Base-by-base conservation (phyloP, 179 eudicot genomes). In the Camellia oleifera region DNA sequence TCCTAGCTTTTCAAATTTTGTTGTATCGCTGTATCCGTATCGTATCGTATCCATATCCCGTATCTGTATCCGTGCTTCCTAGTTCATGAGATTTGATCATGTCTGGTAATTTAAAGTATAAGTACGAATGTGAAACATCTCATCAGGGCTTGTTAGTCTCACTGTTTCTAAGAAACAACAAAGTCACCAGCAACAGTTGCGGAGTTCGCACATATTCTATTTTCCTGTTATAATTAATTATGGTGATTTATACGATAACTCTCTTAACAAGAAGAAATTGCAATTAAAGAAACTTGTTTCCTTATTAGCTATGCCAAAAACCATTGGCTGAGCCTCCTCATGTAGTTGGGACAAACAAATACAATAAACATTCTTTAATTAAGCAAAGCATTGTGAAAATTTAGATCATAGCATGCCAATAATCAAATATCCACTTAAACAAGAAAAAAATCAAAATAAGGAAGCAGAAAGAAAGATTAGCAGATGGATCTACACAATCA, bases 211-310 rank as follows among this genome's bases (percentile, higher is more conserved):
- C 40, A 7, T 63, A 63, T n/a, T n/a, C 10, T 18, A 2, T 63
- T 63, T n/a, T 63, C 67, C 26, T 12, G 45, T 67, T 67, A 67
- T 67, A 32, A 7, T 6, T 5, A 32, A 32, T 32, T 62, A n/a
- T n/a, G 9, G 40, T 63, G 7, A n/a, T 63, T 32, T n/a, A 20
- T n/a, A 4, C 15, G 67, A 63, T 2, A 66, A 32, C 40, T 32
- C 40, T 14, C 40, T 23, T 46, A 75, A 60, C 15, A n/a, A 53
- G 20, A 75, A 60, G n/a, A 45, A 17, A 42, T 42, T 60, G 54
- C 8, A 60, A 75, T 20, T 10, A 48, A 75, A 52, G 54, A 40
- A 75, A 68, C 68, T 60, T 60, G 42, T 61, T 58, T 75, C 78
- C 67, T 75, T 18, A 42, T 75, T 61, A 44, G 12, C 0, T 8